Percentiles rank a stretch among this genome's conserved stretches.
These are phyloP conservation scores for Moricandia moricandioides DNA, from an alignment of 345 rosid species.

Conservation along the genomic window DNA sequence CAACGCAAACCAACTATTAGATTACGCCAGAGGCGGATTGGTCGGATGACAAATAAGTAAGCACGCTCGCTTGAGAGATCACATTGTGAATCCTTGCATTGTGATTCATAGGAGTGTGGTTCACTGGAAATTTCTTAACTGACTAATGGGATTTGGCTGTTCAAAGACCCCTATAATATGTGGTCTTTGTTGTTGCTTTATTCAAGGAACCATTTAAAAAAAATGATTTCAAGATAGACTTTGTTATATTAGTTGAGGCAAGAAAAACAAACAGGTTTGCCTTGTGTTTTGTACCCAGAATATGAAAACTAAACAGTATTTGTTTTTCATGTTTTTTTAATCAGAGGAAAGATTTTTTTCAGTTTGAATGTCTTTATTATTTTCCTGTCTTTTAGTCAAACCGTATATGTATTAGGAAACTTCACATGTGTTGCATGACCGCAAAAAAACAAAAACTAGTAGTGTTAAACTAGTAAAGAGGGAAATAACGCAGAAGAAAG, in stretches of 20 bases:
- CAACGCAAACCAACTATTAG: constrained; percentile 18
- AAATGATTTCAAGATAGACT: constrained; percentile 6
- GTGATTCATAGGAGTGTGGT: constrained; percentile 10
- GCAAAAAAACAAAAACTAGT: neutral
- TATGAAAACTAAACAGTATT: neutral
- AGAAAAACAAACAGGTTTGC: constrained; percentile 1
- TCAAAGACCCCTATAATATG: constrained; percentile 11
- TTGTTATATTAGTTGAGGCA: neutral
- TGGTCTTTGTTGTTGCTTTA: constrained; percentile 9
- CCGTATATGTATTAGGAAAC: neutral
- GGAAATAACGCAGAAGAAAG: neutral
- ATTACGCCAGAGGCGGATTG: constrained; percentile 33
- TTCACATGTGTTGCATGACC: neutral
- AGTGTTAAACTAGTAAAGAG: neutral
- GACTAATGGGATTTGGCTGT: neutral
- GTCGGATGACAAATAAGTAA: constrained; percentile 28
- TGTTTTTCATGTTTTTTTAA: neutral
- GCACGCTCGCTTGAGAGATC: constrained; percentile 5
- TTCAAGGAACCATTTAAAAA: constrained; percentile 12
- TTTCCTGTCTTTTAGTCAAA: neutral
- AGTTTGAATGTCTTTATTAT: neutral
- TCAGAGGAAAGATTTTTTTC: neutral
- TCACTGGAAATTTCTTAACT: neutral
- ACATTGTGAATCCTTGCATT: constrained; percentile 13
- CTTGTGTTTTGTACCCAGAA: constrained; percentile 10